Evolutionary conservation across 2,329 filamentous ascomycete genomes (phyloP).

Genomic region (Pseudocercospora ulei): DNA sequence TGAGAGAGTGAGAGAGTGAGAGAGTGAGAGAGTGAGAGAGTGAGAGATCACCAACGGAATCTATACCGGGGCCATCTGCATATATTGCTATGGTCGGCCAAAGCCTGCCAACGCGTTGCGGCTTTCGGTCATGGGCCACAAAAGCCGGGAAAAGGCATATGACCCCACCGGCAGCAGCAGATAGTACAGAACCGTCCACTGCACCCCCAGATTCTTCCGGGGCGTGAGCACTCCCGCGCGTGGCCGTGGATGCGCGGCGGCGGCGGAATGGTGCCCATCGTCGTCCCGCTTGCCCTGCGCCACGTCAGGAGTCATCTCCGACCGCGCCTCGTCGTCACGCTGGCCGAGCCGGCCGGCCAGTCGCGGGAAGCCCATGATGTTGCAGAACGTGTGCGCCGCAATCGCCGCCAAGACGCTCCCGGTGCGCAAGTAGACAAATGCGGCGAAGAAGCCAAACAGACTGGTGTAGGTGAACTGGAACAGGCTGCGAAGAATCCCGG

Average conservation of each 20-base stretch:
- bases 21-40: neutral
- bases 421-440: conserved; percentile 77
- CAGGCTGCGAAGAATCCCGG: conserved; percentile 55
- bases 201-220: conserved; percentile 37
- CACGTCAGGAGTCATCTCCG: conserved; percentile 28
- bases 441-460: conserved; percentile 85
- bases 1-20: neutral
- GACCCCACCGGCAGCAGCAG: conserved; percentile 61
- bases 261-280: conserved; percentile 35
- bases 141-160: conserved; percentile 56
- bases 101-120: conserved; percentile 40
- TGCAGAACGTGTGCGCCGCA: conserved; percentile 77
- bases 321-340: conserved; percentile 37
- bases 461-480: conserved; percentile 87
- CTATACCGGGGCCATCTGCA: too few species aligned
- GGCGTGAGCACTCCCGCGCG: too few species aligned
- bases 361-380: conserved; percentile 78
- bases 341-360: conserved; percentile 65
- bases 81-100: conserved; percentile 10
- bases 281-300: conserved; percentile 29
- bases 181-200: conserved; percentile 75
- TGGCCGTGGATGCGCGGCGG: conserved; percentile 22
- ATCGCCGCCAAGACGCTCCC: conserved; percentile 70
- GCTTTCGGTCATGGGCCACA: conserved; percentile 66
- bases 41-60: neutral